Conservation (phyloP, 352 stramenopile species). For the Pythium sp. region DNA sequence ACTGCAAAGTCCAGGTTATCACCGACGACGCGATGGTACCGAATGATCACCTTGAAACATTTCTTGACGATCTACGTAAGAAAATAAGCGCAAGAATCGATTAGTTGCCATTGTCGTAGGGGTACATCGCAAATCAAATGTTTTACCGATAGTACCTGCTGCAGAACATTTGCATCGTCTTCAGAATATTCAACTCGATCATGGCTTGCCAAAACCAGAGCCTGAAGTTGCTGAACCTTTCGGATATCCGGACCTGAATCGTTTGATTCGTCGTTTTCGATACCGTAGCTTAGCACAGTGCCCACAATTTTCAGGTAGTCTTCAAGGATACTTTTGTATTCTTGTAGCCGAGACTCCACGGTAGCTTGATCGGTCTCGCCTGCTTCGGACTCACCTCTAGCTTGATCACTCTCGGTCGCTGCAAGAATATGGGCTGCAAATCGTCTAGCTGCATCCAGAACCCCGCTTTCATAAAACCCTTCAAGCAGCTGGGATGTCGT, state of each 20-base stretch:
- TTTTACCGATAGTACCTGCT: slow-evolving; percentile 11
- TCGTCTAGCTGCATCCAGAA: slow-evolving; percentile 14
- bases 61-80: slow-evolving; percentile 22
- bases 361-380: neutral
- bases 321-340: slow-evolving; percentile 17
- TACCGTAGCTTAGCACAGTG: slow-evolving; percentile 9
- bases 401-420: slow-evolving; percentile 9
- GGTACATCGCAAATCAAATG: neutral
- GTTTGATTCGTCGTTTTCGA: slow-evolving; percentile 4
- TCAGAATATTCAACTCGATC: slow-evolving; percentile 11
- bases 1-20: slow-evolving; percentile 24
- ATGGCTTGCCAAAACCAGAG: slow-evolving; percentile 14
- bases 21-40: slow-evolving; percentile 22
- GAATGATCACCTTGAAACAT: slow-evolving; percentile 26
- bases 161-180: slow-evolving; percentile 8
- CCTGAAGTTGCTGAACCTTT: slow-evolving; percentile 20
- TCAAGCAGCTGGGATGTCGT: slow-evolving; percentile 10
- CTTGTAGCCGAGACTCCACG: slow-evolving; percentile 8
- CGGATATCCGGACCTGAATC: neutral
- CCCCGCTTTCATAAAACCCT: slow-evolving; percentile 4
- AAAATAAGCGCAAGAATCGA: neutral
- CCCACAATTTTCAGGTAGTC: slow-evolving; percentile 22
- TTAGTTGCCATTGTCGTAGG: neutral
- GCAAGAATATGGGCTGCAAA: slow-evolving; percentile 18
- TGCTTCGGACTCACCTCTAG: slow-evolving; percentile 8